Evolutionary conservation across 2,329 filamentous ascomycete species (phyloP), one percentile per base, ranked within the genome.

Genomic region (Claviceps pazoutovae): DNA sequence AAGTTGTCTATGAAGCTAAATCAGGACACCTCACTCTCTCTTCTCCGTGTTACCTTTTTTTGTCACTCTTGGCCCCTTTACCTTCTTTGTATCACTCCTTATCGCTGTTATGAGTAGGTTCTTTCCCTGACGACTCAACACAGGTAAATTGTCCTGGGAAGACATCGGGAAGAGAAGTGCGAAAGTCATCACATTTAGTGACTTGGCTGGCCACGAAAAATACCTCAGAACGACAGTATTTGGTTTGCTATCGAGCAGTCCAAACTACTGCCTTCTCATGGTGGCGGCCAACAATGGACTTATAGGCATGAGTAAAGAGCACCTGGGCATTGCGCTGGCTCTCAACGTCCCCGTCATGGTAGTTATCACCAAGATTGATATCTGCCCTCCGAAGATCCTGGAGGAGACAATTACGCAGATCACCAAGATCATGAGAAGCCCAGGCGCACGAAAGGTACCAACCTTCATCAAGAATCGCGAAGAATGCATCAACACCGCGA

Each of bases 341-440:
- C 74, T 98, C 49, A 97, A 97, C 62, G 91, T 98, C 11, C 93
- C 93, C 0, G 88, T 98, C 59, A 95, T 98, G 88, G 90, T 97
- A 3, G 84, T 96, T 57, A 83, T 97, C 56, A 98, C 91, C 67
- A 98, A 97, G 73, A 95, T 97, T 57, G 93, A 97, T 65, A 97
- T 97, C 52, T 97, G 93, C 66, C 93, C 93, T 21, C 89, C 91
- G 1, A 86, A 97, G 58, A 96, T 98, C 61, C 74, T 98, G 23
- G 82, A 95, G 69, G 86, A 97, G 71, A 98, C 93, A 21, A 82
- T 97, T 46, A 85, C 82, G 11, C 91, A 97, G 66, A 80, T 98
- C 56, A 91, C 83, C 50, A 87, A 90, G 63, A 96, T 98, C 49
- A 75, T 98, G 58, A 95, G 95, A 67, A 94, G 87, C 52, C 90